Percentiles rank a stretch among this genome's conserved stretches.
Conservation (phyloP, 441 rosid species). For the Pelargonium cotyledonis region DNA sequence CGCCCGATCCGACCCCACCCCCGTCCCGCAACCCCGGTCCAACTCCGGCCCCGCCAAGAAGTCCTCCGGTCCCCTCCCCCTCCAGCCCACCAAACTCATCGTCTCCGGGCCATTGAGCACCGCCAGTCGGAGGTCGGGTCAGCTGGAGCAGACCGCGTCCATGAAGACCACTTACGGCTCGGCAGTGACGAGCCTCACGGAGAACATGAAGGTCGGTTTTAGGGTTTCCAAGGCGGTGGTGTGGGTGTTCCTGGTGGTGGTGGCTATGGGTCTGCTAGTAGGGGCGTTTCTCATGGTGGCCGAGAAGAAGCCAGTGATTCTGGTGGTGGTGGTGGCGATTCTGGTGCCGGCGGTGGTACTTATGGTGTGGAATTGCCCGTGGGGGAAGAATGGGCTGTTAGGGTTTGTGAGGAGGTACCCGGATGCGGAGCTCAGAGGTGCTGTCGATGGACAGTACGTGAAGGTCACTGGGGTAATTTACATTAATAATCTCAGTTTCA, state of each 20-base stretch:
- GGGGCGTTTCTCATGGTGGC: slow-evolving; percentile 73
- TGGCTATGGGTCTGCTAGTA: slow-evolving; percentile 51
- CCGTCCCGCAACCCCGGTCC: slow-evolving; percentile 31
- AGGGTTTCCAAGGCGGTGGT: slow-evolving; percentile 63
- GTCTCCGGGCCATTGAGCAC: slow-evolving; percentile 58
- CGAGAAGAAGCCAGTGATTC: slow-evolving; percentile 60
- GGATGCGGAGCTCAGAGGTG: slow-evolving; percentile 79
- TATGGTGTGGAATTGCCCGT: slow-evolving; percentile 55
- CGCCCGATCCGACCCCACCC: slow-evolving; percentile 66
- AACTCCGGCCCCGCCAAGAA: slow-evolving; percentile 37
- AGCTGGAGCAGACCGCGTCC: slow-evolving; percentile 30
- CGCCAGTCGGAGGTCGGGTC: slow-evolving; percentile 44
- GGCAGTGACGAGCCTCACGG: slow-evolving; percentile 62
- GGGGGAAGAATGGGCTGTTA: slow-evolving; percentile 63
- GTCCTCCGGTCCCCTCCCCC: slow-evolving; percentile 65
- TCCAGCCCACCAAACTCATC: slow-evolving; percentile 79
- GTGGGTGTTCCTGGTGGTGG: slow-evolving; percentile 59
- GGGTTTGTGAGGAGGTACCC: slow-evolving; percentile 52
- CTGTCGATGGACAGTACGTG: slow-evolving; percentile 77
- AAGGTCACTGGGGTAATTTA: slow-evolving; percentile 84
- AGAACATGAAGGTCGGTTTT: slow-evolving; percentile 60
- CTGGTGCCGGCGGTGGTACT: slow-evolving; percentile 44
- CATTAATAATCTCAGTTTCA: neutral
- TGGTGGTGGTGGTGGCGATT: slow-evolving; percentile 54
- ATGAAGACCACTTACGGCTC: slow-evolving; percentile 66